These are phyloP conservation scores for Neofusicoccum sp. DNA, from an alignment of 2,329 filamentous ascomycete species.

Conservation along the genomic window DNA sequence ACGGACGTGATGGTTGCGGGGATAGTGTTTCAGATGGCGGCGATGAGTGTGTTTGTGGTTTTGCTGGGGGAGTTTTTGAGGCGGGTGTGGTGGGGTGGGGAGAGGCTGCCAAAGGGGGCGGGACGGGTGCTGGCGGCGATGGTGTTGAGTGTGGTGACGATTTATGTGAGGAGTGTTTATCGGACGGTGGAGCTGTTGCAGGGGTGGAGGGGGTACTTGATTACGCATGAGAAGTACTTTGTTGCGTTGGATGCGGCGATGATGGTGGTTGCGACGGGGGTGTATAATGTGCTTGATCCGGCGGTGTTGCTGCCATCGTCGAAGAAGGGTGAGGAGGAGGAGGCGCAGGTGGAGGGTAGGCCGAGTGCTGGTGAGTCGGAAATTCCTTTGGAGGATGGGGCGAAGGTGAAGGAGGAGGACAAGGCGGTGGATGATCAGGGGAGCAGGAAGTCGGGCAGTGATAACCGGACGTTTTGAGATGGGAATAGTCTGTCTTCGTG, in stretches of 20 bases:
- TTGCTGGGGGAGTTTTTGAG: conserved; percentile 39
- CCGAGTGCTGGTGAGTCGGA: background rate
- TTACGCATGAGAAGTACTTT: conserved; percentile 50
- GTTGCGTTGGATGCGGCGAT: conserved; percentile 50
- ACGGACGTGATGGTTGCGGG: conserved; percentile 59
- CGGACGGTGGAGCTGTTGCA: conserved; percentile 52
- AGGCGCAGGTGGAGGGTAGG: background rate
- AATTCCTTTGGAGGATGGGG: background rate
- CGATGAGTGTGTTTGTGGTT: conserved; percentile 48
- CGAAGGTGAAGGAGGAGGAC: too few relatives aligned
- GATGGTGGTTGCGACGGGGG: conserved; percentile 52
- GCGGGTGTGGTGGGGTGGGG: conserved; percentile 25
- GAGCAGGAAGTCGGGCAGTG: too few relatives aligned
- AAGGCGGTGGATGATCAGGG: too few relatives aligned
- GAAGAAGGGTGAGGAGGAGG: background rate
- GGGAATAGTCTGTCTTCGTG: too few relatives aligned
- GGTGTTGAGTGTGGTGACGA: conserved; percentile 43
- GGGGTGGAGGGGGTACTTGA: conserved; percentile 52
- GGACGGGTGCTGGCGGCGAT: conserved; percentile 37
- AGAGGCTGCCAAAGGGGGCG: conserved; percentile 14
- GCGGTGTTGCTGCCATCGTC: background rate
- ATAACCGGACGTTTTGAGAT: too few relatives aligned
- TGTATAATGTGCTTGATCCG: conserved; percentile 2
- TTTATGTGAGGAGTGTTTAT: conserved; percentile 51
- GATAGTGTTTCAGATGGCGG: conserved; percentile 56